Conservation (phyloP, 768 basidiomycete genomes). For the Phallus indusiatus region DNA sequence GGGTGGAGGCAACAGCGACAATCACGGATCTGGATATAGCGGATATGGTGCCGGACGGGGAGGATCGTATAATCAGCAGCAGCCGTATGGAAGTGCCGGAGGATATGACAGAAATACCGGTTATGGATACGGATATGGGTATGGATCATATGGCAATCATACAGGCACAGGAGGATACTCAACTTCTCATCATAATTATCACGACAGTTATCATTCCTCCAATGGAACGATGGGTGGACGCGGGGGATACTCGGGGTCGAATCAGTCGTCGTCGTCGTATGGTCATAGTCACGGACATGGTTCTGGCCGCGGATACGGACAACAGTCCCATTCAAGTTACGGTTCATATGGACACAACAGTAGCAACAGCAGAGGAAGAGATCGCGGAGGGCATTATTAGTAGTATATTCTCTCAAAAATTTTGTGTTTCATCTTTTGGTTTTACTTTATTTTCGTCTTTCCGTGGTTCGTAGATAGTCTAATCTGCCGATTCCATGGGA, state of each 20-base stretch:
- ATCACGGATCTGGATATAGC: slow-evolving; percentile 13
- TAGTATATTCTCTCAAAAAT: slow-evolving; percentile 11
- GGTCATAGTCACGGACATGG: slow-evolving; percentile 8
- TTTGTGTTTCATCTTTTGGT: slow-evolving; percentile 11
- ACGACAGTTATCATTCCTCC: not conserved
- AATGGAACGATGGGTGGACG: slow-evolving; percentile 12
- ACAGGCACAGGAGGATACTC: slow-evolving; percentile 18
- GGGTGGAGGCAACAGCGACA: slow-evolving; percentile 19
- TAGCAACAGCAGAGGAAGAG: slow-evolving; percentile 35
- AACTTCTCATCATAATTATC: not conserved
- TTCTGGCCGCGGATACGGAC: slow-evolving; percentile 11
- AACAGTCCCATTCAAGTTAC: slow-evolving; percentile 1
- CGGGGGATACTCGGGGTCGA: slow-evolving; percentile 12
- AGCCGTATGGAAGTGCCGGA: not conserved
- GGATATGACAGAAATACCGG: slow-evolving; percentile 11
- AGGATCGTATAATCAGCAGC: not conserved
- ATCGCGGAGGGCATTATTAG: slow-evolving; percentile 38
- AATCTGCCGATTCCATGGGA: no score
- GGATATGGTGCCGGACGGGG: slow-evolving; percentile 13
- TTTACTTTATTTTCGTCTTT: not conserved
- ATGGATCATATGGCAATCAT: slow-evolving; percentile 17
- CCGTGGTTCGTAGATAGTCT: slow-evolving; percentile 13
- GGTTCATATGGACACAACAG: slow-evolving; percentile 16
- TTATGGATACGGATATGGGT: slow-evolving; percentile 14
- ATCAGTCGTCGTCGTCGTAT: not conserved